Percentiles rank a stretch among this genome's conserved stretches.
These are phyloP conservation scores for Alternaria sp. DNA, from an alignment of 2,329 filamentous ascomycete genomes.

Conservation along the genomic window DNA sequence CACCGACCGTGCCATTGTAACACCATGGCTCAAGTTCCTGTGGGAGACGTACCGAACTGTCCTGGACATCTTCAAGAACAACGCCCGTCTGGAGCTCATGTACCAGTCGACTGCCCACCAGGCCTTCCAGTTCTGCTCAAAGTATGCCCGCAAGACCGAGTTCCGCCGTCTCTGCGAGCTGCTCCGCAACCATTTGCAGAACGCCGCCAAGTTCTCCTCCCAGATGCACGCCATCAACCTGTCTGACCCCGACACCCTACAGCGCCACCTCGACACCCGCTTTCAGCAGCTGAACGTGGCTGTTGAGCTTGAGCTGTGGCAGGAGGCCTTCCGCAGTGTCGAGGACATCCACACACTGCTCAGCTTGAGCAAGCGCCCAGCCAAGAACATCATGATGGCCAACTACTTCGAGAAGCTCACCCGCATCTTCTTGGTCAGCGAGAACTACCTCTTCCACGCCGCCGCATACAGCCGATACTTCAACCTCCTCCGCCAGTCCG, in stretches of 20 bases:
- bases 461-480: slow-evolving; percentile 98
- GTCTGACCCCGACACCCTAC: slow-evolving; percentile 94
- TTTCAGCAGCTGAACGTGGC: slow-evolving; percentile 99
- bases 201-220: slow-evolving; percentile 96
- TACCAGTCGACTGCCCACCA: slow-evolving; percentile 98
- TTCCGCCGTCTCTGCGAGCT: slow-evolving; percentile 98
- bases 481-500: slow-evolving; percentile 91
- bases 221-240: slow-evolving; percentile 99
- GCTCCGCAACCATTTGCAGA: slow-evolving; percentile 97
- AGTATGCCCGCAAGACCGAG: slow-evolving; percentile 98
- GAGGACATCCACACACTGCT: slow-evolving; percentile 98
- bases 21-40: slow-evolving; percentile 98
- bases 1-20: slow-evolving; percentile 97
- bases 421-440: slow-evolving; percentile 96
- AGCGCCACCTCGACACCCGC: slow-evolving; percentile 95
- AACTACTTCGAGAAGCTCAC: slow-evolving; percentile 99
- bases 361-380: slow-evolving; percentile 95
- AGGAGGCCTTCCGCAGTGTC: slow-evolving; percentile 98
- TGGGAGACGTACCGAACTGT: slow-evolving; percentile 99
- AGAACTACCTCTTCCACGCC: slow-evolving; percentile 99
- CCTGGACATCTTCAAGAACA: slow-evolving; percentile 98
- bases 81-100: slow-evolving; percentile 94
- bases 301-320: slow-evolving; percentile 97
- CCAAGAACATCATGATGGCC: slow-evolving; percentile 99
- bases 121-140: slow-evolving; percentile 98